Evolutionary conservation across 2,329 filamentous ascomycete genomes (phyloP).

Genomic region (Diaporthe eres): DNA sequence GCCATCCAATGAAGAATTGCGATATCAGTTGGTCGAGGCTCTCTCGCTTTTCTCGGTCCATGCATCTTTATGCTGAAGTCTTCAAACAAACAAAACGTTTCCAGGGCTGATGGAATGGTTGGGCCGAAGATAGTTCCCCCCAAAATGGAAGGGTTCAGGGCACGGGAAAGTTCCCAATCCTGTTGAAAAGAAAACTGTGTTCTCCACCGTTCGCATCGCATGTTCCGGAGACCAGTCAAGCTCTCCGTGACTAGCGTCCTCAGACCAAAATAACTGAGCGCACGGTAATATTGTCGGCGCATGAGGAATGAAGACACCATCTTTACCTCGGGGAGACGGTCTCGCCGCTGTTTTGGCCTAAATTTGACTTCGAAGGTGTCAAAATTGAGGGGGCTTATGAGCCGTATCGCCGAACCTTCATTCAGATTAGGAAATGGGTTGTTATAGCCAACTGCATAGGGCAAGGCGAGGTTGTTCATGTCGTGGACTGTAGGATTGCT

Average conservation of each 20-base stretch:
- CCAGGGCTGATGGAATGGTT: neutral
- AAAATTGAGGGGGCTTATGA: neutral
- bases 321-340: neutral
- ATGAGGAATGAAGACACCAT: neutral
- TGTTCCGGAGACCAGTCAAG: neutral
- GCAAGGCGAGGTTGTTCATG: too few species aligned
- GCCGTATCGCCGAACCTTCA: neutral
- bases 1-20: neutral
- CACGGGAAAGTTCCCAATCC: neutral
- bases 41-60: neutral
- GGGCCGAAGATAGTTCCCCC: neutral
- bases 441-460: neutral
- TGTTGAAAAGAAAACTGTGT: fast-evolving
- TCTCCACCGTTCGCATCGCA: neutral
- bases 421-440: too few species aligned
- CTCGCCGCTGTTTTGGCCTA: neutral
- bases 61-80: neutral
- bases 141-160: neutral
- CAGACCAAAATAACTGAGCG: neutral
- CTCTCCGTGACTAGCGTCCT: neutral
- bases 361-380: neutral
- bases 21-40: neutral
- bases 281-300: neutral
- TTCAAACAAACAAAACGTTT: neutral
- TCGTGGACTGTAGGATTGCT: too few species aligned